Evolutionary conservation across 139 green algal species (phyloP), one percentile per base, ranked within the genome.

Genomic region (Edaphochlamys debaryana): DNA sequence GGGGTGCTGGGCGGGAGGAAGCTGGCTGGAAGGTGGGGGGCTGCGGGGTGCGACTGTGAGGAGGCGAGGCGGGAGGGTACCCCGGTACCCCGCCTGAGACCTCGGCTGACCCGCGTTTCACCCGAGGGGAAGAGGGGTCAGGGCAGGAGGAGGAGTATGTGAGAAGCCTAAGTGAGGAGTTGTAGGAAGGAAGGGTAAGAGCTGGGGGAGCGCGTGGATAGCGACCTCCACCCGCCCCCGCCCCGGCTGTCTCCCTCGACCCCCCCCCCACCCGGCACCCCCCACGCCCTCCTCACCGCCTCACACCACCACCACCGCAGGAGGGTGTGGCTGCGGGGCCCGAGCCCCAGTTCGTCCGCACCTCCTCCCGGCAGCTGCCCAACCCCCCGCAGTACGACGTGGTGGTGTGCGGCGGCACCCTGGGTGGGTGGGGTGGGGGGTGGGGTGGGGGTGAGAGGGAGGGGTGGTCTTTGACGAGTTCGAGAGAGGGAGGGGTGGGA

Each of bases 401-500:
- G 32, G 91, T 93, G 19, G 94, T 99, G 62, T 97, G 92, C 68
- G 97, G 97, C 0, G 97, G 97, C 34, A 99, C 96, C 4, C 79
- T 92, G 27, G 89, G 73, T 80, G 38, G 29, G 89, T 25, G 73
- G 89, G 15, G 95, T 98, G 52, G 45, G 97, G 29, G 96, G 95
- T 2, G 78, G 66, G 15, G 56, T 15, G 15, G 48, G 48, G 15
- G 48, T 54, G 48, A 11, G 15, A 54, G 15, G 48, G 15, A 15
- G 15, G 69, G 34, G 22, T 66, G 77, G 72, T 45, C 80, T 56
- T 82, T 45, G 25, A 30, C 32, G 48, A n/a, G n/a, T n/a, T n/a
- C n/a, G n/a, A n/a, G n/a, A n/a, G n/a, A n/a, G n/a, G n/a, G n/a
- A n/a, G n/a, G n/a, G n/a, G n/a, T n/a, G n/a, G n/a, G n/a, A n/a